Base-by-base conservation (phyloP, 148 eudicot species). In the Vaccinium macrocarpon region DNA sequence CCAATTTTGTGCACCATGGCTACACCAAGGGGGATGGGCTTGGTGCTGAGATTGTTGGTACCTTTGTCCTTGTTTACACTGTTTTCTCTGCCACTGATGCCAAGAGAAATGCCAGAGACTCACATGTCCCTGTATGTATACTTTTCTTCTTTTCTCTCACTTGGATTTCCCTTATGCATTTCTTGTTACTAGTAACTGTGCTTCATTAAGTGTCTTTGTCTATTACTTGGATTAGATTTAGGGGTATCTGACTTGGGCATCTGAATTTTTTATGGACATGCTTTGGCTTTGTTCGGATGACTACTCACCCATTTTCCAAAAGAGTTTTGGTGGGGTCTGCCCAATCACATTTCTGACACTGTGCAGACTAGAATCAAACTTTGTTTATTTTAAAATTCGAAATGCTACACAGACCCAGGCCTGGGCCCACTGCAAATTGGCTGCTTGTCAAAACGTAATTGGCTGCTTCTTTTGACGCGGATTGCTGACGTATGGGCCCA, bases 51-150 rank as follows among this genome's bases (percentile, higher is more conserved):
- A 95, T 95, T 85, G 74, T 94, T 25, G 98, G 98, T 74, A 94
- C 98, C 81, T 94, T 94, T 84, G 94, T 94, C 62, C 98, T 94
- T 84, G 96, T 94, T 81, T 94, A 94, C 92, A 94, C 72, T 50
- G 98, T 95, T 84, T 95, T 95, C 88, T 95, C 98, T 66, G 98
- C 98, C 83, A 93, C 96, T 83, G 98, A 95, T 90, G 97, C 97
- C 86, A 95, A 95, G 90, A 91, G 97, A 87, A 93, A 84, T 79
- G 95, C 98, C 78, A 88, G 96, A 88, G 97, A 95, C 90, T 95
- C 98, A 6, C 97, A 92, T 88, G 95, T 95, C 81, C 98, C 98
- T 85, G 98, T 95, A 93, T 77, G 98, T 83, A 6, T 68, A 56
- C 27, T 76, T 23, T 50, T 49, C 49, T 9, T 55, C 66, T n/a